A percentile compares a stretch with the other conserved stretches of the same genome.
phyloP scores from a whole-genome alignment of 73 alveolate species.

The Paramecium primaurelia region DNA sequence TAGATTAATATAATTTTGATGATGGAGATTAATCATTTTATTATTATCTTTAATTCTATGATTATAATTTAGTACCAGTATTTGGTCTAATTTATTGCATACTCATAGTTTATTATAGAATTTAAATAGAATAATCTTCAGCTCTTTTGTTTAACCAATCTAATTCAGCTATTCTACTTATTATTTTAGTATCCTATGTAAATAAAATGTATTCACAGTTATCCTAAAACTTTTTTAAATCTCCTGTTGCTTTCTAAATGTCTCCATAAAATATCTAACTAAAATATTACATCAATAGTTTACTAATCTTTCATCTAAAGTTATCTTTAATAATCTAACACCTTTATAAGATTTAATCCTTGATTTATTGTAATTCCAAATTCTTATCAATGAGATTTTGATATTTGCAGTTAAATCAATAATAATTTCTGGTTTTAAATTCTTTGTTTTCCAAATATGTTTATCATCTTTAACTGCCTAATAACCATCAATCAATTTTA shows the following conservation, averaged over 20 bases:
- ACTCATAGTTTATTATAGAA: neutral
- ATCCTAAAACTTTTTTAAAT: slow-evolving; percentile 34
- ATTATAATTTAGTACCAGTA: slow-evolving; percentile 43
- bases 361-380: slow-evolving; percentile 88
- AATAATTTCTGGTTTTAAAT: slow-evolving; percentile 72
- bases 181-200: slow-evolving; percentile 68
- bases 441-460: slow-evolving; percentile 86
- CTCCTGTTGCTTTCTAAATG: slow-evolving; percentile 79
- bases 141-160: slow-evolving; percentile 79
- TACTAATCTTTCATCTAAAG: slow-evolving; percentile 60
- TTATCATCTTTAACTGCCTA: slow-evolving; percentile 79
- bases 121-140: neutral
- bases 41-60: neutral
- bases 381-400: slow-evolving; percentile 75
- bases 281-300: neutral
- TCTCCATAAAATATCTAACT: slow-evolving; percentile 75
- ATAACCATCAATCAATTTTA: slow-evolving; percentile 76
- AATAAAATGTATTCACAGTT: slow-evolving; percentile 81
- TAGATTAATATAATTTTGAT: neutral
- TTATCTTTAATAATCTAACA: slow-evolving; percentile 64
- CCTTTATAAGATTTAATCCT: slow-evolving; percentile 87
- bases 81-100: slow-evolving; percentile 52
- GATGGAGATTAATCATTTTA: neutral
- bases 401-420: slow-evolving; percentile 60
- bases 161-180: slow-evolving; percentile 67